Evolutionary conservation across 73 alveolate genomes (phyloP), one percentile per base, ranked within the genome.

Genomic region (Diophrys sp.): DNA sequence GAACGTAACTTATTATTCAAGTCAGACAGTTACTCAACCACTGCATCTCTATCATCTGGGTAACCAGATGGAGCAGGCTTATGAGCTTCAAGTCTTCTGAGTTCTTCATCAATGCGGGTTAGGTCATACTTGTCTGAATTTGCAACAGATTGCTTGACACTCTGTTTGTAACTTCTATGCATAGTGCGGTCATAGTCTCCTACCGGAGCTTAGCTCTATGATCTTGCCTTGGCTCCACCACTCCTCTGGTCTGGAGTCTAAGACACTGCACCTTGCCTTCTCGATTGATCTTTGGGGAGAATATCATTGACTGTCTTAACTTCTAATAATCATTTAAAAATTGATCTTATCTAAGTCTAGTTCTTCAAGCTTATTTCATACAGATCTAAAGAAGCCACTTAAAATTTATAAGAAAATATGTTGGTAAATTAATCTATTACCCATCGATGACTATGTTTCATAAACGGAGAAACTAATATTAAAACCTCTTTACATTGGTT

Each of bases 31-130:
- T 25, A n/a, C n/a, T 25, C 26, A 62, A 25, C 55, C 1, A 25
- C 75, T 29, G 27, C 11, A 25, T 62, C 55, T 68, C 31, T 23
- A n/a, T 68, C 75, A 25, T 31, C 26, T 18, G 1, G 54, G 24
- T 29, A n/a, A 1, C 54, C 34, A 62, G 72, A 23, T 1, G 23
- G 56, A 68, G 2, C 29, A 1, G 75, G 75, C 29, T 68, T 68
- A 28, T 68, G 23, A 2, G 34, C 23, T 2, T 68, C 31, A 14
- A 68, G 75, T 68, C 75, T 23, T 31, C 29, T 31, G 2, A 68
- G 23, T 25, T 68, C 75, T 68, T 68, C 75, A 28, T 68, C 75
- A 25, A 68, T 68, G 5, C 62, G 5, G 18, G 62, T 18, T 5
- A 44, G 5, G 18, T 44, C 62, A 44, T 44, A 44, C 62, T 44